Percentiles rank a stretch among this genome's conserved stretches.
These are phyloP conservation scores for Hypomyces perniciosus DNA, from an alignment of 2,329 filamentous ascomycete genomes.

Conservation along the genomic window DNA sequence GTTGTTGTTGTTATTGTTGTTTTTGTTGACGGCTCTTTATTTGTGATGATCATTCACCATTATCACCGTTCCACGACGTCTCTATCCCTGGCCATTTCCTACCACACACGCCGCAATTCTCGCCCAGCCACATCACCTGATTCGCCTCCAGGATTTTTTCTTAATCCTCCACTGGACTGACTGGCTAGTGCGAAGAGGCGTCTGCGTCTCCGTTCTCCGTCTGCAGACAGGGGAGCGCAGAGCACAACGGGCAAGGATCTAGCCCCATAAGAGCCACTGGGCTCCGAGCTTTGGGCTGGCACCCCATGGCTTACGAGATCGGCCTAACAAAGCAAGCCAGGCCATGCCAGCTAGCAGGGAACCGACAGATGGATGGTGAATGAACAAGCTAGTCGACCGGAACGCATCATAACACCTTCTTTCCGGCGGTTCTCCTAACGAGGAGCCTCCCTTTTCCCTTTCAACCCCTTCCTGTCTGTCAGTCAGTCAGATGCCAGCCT, in stretches of 20 bases:
- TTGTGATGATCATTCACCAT: constrained; percentile 3
- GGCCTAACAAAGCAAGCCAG: constrained; percentile 12
- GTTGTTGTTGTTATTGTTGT: background rate
- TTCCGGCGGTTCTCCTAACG: constrained; percentile 11
- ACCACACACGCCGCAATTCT: constrained; percentile 9
- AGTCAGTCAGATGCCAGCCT: constrained; percentile 2
- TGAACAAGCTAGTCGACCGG: constrained; percentile 10
- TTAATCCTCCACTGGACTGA: constrained; percentile 11
- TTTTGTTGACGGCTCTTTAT: background rate
- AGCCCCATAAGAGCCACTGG: constrained; percentile 10
- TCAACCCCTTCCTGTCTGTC: constrained; percentile 11
- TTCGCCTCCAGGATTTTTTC: constrained; percentile 11
- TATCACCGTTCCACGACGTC: constrained; percentile 5
- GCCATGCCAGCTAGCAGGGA: constrained; percentile 9
- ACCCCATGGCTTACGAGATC: constrained; percentile 15
- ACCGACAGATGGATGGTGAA: constrained; percentile 9
- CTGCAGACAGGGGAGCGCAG: constrained; percentile 11
- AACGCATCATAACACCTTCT: constrained; percentile 13
- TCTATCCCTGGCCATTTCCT: constrained; percentile 7
- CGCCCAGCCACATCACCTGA: constrained; percentile 13
- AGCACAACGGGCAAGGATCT: constrained; percentile 9
- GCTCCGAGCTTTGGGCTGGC: constrained; percentile 10
- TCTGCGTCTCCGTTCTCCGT: constrained; percentile 11
- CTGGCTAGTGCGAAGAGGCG: constrained; percentile 13
- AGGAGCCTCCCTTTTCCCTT: constrained; percentile 10